A percentile compares a stretch with the other conserved stretches of the same genome.
Conservation (phyloP, 2,329 filamentous ascomycete genomes). For the Phyllosticta paracitricarpa region DNA sequence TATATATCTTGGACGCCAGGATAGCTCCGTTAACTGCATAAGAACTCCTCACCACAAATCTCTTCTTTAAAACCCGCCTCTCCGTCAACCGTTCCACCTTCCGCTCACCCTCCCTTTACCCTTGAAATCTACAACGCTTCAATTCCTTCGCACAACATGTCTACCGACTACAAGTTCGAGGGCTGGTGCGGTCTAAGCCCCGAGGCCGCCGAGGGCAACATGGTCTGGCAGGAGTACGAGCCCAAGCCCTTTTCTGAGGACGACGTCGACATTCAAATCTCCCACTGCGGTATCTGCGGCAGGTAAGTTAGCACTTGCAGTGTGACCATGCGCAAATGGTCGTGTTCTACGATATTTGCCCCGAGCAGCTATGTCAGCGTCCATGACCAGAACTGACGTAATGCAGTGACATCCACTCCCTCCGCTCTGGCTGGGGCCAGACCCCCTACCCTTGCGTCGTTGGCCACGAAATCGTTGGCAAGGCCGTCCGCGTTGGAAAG, state of each 20-base stretch:
- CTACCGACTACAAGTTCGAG: conserved; percentile 41
- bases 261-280: conserved; percentile 32
- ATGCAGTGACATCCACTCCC: conserved; percentile 8
- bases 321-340: no score
- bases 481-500: conserved; percentile 31
- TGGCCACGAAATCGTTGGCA: not conserved
- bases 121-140: not conserved
- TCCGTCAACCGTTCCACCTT: not conserved
- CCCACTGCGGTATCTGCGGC: conserved; percentile 29
- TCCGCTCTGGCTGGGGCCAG: conserved; percentile 17
- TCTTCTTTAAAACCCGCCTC: not conserved
- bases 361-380: no score
- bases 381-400: not conserved
- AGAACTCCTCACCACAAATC: not conserved
- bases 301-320: not conserved
- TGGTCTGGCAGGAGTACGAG: conserved; percentile 43
- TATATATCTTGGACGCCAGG: no score
- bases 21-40: no score
- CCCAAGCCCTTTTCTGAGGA: conserved; percentile 33
- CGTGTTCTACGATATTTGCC: no score
- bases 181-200: conserved; percentile 47
- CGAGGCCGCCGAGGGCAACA: conserved; percentile 41
- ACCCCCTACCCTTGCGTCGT: not conserved
- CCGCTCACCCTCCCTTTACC: not conserved
- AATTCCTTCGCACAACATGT: not conserved